phyloP scores from a whole-genome alignment of 2,329 filamentous ascomycete species.

The Akanthomyces lecanii region DNA sequence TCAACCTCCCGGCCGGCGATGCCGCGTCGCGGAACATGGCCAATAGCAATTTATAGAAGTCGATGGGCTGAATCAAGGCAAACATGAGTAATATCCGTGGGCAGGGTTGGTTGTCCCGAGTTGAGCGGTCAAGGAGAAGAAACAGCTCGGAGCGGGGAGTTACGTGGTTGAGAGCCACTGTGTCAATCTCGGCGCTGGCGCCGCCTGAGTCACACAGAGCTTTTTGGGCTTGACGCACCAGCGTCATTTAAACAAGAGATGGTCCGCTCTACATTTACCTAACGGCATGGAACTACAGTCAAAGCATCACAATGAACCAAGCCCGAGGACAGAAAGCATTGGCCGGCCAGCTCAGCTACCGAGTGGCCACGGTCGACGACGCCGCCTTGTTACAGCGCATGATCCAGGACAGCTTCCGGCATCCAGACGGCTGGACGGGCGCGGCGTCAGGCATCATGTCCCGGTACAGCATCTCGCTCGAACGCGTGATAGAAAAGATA shows the following conservation, averaged over 20 bases:
- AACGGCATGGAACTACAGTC: neutral
- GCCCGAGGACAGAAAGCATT: neutral
- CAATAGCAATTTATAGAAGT: neutral
- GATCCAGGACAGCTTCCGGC: constrained; percentile 3
- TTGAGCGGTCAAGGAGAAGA: no score
- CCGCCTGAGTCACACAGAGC: neutral
- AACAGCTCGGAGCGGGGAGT: no score
- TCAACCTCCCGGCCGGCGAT: neutral
- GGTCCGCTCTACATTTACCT: no score
- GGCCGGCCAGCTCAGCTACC: neutral
- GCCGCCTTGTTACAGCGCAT: neutral
- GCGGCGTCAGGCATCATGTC: neutral
- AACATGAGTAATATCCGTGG: no score
- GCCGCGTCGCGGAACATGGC: neutral
- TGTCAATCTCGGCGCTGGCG: no score
- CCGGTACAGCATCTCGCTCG: neutral
- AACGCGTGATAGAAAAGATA: neutral
- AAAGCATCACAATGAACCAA: neutral
- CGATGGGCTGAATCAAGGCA: neutral
- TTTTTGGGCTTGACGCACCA: no score
- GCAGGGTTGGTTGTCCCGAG: no score
- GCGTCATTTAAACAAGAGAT: no score
- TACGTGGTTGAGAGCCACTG: no score
- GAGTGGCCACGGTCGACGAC: neutral
- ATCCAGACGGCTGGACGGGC: neutral